Evolutionary conservation across 164 flowering plant genomes (phyloP).

Genomic region (Sedum album): DNA sequence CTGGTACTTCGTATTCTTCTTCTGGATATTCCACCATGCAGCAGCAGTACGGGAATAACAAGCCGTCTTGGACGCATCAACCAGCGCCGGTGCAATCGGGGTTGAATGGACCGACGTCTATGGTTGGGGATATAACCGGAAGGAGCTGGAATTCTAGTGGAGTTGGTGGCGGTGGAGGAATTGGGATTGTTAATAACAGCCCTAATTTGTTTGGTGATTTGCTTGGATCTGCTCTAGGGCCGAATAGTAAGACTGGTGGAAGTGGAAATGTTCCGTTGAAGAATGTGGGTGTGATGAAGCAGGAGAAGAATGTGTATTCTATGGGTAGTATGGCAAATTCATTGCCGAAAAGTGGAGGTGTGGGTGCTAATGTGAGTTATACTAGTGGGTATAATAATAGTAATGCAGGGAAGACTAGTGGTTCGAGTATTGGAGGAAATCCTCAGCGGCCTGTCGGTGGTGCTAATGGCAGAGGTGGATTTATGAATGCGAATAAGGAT

Average conservation of each 20-base stretch:
- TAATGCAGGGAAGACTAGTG: conserved; percentile 18
- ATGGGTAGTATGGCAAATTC: conserved; percentile 65
- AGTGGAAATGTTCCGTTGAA: conserved; percentile 64
- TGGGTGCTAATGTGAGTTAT: conserved; percentile 21
- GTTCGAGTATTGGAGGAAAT: conserved; percentile 41
- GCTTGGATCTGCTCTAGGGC: conserved; percentile 58
- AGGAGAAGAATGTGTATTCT: conserved; percentile 33
- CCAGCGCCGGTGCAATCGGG: conserved; percentile 30
- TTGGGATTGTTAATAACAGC: conserved; percentile 50
- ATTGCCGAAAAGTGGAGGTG: conserved; percentile 38
- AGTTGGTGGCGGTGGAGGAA: conserved; percentile 14
- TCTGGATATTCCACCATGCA: conserved; percentile 15
- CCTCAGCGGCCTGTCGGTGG: conserved; percentile 29
- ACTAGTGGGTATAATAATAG: conserved; percentile 10
- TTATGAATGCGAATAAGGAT: conserved; percentile 39
- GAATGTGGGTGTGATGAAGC: conserved; percentile 21
- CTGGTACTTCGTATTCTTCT: background rate
- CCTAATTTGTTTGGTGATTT: conserved; percentile 88
- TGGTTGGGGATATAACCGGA: conserved; percentile 89
- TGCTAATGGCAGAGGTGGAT: conserved; percentile 24
- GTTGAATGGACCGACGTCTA: conserved; percentile 41
- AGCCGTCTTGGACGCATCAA: conserved; percentile 81
- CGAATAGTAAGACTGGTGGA: conserved; percentile 24
- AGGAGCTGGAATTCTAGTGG: conserved; percentile 56
- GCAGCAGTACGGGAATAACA: conserved; percentile 35